Base-by-base conservation (phyloP, 2,329 filamentous ascomycete species). In the Microcera coccophila region DNA sequence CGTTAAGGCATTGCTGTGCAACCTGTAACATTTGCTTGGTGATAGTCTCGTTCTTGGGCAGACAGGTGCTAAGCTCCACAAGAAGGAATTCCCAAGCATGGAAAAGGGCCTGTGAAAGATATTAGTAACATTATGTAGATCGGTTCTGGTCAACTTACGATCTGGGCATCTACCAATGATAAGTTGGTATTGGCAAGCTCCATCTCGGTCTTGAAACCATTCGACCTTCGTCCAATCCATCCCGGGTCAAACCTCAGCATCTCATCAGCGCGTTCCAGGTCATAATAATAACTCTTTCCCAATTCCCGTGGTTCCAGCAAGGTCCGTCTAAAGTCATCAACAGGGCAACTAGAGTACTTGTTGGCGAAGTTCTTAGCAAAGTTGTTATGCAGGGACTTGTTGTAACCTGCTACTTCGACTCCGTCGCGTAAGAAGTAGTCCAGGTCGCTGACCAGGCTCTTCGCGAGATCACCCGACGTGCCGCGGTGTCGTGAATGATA, bases 111-210 rank as follows among this genome's bases (percentile, higher is more conserved):
- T 88, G 57, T 10, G n/a, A 24, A 17, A 36, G 14, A 14, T 9
- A 44, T 61, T 45, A 62, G 54, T 31, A 4, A 29, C 38, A 3
- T 33, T 26, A 44, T 44, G 44, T 5, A 11, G 17, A 35, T 53
- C 70, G 57, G 68, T 53, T 19, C 19, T 28, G 19, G 11, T 41
- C 17, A 29, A 71, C 83, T 68, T 73, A 87, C 83, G 52, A 93
- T 84, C 69, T 98, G 90, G 18, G 91, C 87, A 63, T 97, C 90
- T 24, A 98, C 89, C 24, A 95, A 73, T 18, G 90, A 95, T 39
- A 98, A 65, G 64, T 98, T 97, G 49, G 85, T 72, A 63, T 98
- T 98, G 32, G 91, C 93, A 47, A 82, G 82, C 57, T 84, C 79
- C 67, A 98, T 84, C 62, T 98, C 93, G 37, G 79, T 78, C 48